These are phyloP conservation scores for Suillus tomentosus DNA, from an alignment of 768 basidiomycete species.

Conservation along the genomic window DNA sequence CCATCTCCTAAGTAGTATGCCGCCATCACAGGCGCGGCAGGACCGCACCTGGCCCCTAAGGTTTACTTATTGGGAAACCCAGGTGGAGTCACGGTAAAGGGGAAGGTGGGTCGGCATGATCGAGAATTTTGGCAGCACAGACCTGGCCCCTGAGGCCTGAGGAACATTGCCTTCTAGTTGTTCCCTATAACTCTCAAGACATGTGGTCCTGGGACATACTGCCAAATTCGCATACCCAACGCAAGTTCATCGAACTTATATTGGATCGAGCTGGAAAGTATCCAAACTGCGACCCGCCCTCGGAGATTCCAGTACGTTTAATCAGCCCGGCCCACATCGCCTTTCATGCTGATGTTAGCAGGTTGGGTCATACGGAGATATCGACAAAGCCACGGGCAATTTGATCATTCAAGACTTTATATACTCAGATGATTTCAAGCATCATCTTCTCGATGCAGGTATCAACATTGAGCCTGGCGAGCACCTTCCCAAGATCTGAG, in stretches of 20 bases:
- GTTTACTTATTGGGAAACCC: too few species aligned
- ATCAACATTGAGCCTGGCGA: not conserved
- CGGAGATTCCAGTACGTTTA: not conserved
- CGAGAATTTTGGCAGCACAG: too few species aligned
- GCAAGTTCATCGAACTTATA: constrained; percentile 1
- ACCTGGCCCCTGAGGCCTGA: too few species aligned
- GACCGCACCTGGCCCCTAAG: too few species aligned
- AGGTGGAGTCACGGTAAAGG: too few species aligned
- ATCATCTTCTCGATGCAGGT: not conserved
- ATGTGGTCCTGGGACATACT: not conserved
- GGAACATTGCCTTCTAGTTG: not conserved
- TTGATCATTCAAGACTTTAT: not conserved
- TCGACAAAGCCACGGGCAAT: not conserved
- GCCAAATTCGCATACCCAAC: not conserved
- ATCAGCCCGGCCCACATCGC: not conserved
- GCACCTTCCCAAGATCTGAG: not conserved
- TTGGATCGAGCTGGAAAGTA: not conserved
- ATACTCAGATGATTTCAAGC: not conserved
- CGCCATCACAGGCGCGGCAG: too few species aligned
- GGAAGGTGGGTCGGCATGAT: too few species aligned
- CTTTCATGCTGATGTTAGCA: not conserved
- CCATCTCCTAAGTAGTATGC: too few species aligned
- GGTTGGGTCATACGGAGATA: constrained; percentile 4
- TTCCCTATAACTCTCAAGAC: not conserved
- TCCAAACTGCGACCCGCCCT: not conserved